These are phyloP conservation scores for Aspergillus fumigatiaffinis DNA, from an alignment of 2,329 filamentous ascomycete species.

Conservation along the genomic window DNA sequence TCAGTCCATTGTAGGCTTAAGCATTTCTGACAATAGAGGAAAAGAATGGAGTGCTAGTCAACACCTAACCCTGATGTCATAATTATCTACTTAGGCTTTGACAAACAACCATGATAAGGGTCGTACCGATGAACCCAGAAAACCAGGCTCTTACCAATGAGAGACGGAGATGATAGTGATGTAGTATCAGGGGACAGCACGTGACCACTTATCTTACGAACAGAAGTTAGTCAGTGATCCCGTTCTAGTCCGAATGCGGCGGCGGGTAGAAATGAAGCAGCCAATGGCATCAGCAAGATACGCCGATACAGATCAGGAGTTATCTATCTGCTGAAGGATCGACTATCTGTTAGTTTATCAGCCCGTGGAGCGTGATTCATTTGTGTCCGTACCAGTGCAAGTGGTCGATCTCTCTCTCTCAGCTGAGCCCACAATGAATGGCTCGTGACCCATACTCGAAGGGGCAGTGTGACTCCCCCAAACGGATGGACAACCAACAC, in stretches of 20 bases:
- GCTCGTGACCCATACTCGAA: constrained; percentile 8
- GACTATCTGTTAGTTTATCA: not conserved
- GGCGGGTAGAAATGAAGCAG: not conserved
- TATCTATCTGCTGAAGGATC: not conserved
- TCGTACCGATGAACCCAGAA: not conserved
- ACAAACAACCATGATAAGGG: not conserved
- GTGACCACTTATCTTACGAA: not conserved
- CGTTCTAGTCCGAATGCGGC: not conserved
- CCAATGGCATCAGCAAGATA: not conserved
- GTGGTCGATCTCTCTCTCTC: not conserved
- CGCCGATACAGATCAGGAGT: not conserved
- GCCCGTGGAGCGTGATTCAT: not conserved
- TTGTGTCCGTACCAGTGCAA: not conserved
- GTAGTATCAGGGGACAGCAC: not conserved
- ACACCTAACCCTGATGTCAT: not conserved
- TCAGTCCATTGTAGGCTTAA: not conserved
- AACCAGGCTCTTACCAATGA: too few species aligned
- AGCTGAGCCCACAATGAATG: not conserved
- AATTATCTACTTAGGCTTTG: not conserved
- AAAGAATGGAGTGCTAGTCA: not conserved
- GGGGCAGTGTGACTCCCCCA: constrained; percentile 13
- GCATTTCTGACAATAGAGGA: too few species aligned
- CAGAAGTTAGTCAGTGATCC: not conserved
- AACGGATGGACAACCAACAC: not conserved
- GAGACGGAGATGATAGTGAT: not conserved